phyloP scores from a whole-genome alignment of 495 filamentous ascomycete species.

The Aspergillus ostianus region DNA sequence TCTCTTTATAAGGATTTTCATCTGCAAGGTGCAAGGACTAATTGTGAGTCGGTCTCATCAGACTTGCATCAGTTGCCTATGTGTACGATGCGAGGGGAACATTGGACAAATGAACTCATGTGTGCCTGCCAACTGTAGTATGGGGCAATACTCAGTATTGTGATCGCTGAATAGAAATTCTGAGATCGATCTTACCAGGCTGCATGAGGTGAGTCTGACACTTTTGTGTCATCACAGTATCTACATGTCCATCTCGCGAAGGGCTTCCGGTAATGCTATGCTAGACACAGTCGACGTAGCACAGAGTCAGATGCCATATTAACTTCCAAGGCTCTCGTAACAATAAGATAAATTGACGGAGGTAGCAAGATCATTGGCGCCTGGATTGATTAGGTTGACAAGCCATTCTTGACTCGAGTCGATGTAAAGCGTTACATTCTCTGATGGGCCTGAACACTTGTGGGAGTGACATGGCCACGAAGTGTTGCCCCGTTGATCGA shows the following conservation, averaged over 20 bases:
- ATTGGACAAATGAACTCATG: background rate
- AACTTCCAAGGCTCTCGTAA: background rate
- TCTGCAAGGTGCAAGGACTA: background rate
- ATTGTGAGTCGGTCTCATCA: background rate
- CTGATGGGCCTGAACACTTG: constrained; percentile 3
- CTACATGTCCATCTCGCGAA: too few relatives aligned
- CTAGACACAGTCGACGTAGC: background rate
- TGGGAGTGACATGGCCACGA: constrained; percentile 4
- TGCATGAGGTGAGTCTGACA: background rate
- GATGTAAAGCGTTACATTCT: background rate
- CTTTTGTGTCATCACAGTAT: background rate
- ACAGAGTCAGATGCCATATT: background rate
- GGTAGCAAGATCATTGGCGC: too few relatives aligned
- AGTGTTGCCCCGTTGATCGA: background rate
- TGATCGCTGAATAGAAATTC: background rate
- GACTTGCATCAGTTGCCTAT: background rate
- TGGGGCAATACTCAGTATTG: background rate
- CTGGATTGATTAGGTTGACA: too few relatives aligned
- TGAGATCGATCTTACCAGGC: background rate
- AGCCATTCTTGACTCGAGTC: background rate
- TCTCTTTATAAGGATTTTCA: background rate
- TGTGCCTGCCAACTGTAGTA: background rate
- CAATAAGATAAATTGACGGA: too few relatives aligned
- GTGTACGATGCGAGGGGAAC: background rate
- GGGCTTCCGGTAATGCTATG: background rate